Base-by-base conservation (phyloP, 805 yeast genomes). In the Pichia paraexigua region DNA sequence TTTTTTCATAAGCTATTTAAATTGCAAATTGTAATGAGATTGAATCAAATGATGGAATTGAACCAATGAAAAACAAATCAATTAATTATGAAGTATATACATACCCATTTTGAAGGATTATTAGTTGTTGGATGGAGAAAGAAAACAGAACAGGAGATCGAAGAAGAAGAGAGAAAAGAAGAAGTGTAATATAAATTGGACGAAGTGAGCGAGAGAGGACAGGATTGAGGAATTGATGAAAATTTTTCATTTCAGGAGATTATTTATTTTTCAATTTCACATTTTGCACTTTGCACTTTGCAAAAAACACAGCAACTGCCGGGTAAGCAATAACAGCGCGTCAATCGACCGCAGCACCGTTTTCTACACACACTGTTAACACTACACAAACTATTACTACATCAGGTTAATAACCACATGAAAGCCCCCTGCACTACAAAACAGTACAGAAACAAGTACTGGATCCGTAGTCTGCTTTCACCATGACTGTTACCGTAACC, bases 381-480 rank as follows among this genome's bases (percentile, higher is more conserved):
- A 21, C 17, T 40, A 45, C 35, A 41, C 10, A 35, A 30, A 12
- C 15, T 12, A 22, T 15, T 7, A 20, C 17, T 20, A 40, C 24
- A 20, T n/a, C 54, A 67, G 15, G 68, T 68, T 80, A 91, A 80
- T 53, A 85, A 70, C 83, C 92, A 83, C 71, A 90, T 80, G 50
- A 88, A 71, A 20, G 81, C 62, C 22, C 86, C 78, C 71, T 92
- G 98, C 62, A 90, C 75, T 17, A 87, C 74, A 60, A 89, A 88
- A 10, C 95, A 83, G 67, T 92, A 92, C 42, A 85, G 73, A 61
- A 92, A 90, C 56, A 92, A 71, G 64, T 87, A 92, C 62, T 92
- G 95, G 53, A 94, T 85, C 58, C 97, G 80, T 54, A 86, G 79
- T 66, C 85, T 78, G 49, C 87, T 76, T 41, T 79, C 80, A 48